phyloP scores from a whole-genome alignment of 495 filamentous ascomycete genomes.

The Penicillium cinerascens region DNA sequence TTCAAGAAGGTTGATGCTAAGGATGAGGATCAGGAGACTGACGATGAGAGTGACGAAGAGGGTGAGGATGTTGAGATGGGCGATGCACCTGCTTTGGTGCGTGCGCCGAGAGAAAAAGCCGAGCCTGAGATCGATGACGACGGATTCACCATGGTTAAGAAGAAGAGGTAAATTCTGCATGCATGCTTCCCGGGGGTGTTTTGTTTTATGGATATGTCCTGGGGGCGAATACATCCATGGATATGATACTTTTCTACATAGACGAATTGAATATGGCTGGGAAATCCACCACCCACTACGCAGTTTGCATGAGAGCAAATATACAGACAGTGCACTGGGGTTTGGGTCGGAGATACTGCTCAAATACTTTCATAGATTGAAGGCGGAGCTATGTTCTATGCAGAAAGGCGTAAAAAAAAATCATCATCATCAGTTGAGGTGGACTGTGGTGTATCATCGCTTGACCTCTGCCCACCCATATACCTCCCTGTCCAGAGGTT shows the following conservation, averaged over 20 bases:
- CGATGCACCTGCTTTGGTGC: conserved; percentile 61
- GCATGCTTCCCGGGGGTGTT: neutral
- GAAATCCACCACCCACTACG: neutral
- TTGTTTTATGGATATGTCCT: neutral
- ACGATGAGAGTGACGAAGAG: conserved; percentile 58
- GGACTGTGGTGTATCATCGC: conserved; percentile 24
- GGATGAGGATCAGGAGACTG: conserved; percentile 50
- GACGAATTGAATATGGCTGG: conserved; percentile 3
- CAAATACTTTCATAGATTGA: conserved; percentile 26
- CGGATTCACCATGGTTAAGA: conserved; percentile 90
- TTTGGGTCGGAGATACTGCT: too few relatives aligned
- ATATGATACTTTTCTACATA: conserved; percentile 10
- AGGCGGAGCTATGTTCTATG: conserved; percentile 23
- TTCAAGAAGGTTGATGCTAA: conserved; percentile 55
- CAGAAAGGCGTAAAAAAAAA: conserved; percentile 20
- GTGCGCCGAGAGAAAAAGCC: conserved; percentile 57
- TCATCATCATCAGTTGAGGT: conserved; percentile 43
- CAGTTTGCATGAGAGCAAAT: neutral
- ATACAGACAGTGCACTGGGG: too few relatives aligned
- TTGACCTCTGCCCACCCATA: conserved; percentile 21
- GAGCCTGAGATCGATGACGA: conserved; percentile 86
- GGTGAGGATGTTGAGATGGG: conserved; percentile 75
- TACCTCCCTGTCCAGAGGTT: conserved; percentile 15
- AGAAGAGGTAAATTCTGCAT: conserved; percentile 42
- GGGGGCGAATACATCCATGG: conserved; percentile 1